Percentiles rank a stretch among this genome's conserved stretches.
Conservation (phyloP, 1,139 yeast species). For the Blastobotrys ciferrii region DNA sequence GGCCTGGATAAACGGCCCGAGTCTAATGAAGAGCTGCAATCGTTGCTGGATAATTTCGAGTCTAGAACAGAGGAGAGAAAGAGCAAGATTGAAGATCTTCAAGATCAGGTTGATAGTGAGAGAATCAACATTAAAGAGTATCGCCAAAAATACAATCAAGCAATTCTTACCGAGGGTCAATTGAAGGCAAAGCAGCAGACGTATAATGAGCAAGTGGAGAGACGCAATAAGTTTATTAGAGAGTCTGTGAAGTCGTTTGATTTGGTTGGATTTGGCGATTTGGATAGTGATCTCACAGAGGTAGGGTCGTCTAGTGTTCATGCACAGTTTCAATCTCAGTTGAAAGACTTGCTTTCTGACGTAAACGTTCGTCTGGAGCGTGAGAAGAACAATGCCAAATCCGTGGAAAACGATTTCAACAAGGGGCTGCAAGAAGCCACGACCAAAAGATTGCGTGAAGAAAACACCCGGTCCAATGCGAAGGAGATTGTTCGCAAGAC, state of each 20-base stretch:
- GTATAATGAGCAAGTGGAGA: slow-evolving; percentile 24
- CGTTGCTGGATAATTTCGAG: slow-evolving; percentile 55
- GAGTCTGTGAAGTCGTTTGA: slow-evolving; percentile 1
- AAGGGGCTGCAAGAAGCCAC: slow-evolving; percentile 26
- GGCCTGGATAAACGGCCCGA: slow-evolving; percentile 48
- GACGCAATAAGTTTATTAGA: slow-evolving; percentile 11
- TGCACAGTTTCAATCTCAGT: neutral
- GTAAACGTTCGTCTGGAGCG: slow-evolving; percentile 17
- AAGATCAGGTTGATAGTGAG: slow-evolving; percentile 19
- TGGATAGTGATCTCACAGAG: slow-evolving; percentile 9
- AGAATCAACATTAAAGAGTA: slow-evolving; percentile 27
- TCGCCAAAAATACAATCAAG: slow-evolving; percentile 42
- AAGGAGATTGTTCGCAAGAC: slow-evolving; percentile 38
- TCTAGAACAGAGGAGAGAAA: slow-evolving; percentile 38
- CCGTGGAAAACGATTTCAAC: slow-evolving; percentile 19
- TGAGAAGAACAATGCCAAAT: slow-evolving; percentile 10
- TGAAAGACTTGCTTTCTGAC: neutral
- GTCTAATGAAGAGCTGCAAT: slow-evolving; percentile 50
- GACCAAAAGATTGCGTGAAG: slow-evolving; percentile 43
- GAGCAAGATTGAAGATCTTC: slow-evolving; percentile 15
- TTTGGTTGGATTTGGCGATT: slow-evolving; percentile 2
- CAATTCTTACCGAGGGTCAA: slow-evolving; percentile 57
- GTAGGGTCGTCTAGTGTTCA: neutral
- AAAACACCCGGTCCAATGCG: slow-evolving; percentile 44
- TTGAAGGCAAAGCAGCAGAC: slow-evolving; percentile 49